Evolutionary conservation across 2,329 filamentous ascomycete species (phyloP).

Genomic region (Grosmannia huntii): DNA sequence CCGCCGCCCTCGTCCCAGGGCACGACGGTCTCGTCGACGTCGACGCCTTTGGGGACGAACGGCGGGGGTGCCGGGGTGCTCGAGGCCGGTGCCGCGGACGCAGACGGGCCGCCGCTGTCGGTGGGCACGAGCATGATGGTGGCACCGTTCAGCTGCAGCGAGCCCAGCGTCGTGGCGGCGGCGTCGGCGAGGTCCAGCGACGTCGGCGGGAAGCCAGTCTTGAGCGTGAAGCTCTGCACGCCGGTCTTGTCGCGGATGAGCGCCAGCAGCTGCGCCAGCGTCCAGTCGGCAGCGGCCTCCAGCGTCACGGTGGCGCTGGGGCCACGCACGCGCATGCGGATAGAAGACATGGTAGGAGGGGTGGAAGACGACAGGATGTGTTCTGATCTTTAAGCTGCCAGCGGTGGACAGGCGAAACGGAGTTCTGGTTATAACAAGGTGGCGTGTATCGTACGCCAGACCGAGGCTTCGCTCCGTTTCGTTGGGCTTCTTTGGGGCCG

Average conservation of each 20-base stretch:
- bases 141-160: slow-evolving; percentile 36
- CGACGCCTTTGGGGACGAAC: slow-evolving; percentile 21
- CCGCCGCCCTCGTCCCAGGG: slow-evolving; percentile 37
- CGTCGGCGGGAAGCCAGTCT: slow-evolving; percentile 73
- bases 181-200: slow-evolving; percentile 47
- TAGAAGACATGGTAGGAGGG: slow-evolving; percentile 5
- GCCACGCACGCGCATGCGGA: slow-evolving; percentile 64
- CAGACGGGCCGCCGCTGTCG: slow-evolving; percentile 5
- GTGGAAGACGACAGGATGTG: neutral
- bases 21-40: slow-evolving; percentile 30
- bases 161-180: slow-evolving; percentile 23
- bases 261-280: slow-evolving; percentile 45
- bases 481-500: neutral
- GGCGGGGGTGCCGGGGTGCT: slow-evolving; percentile 11
- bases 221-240: slow-evolving; percentile 57
- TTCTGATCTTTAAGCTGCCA: no score
- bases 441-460: neutral
- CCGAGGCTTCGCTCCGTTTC: neutral
- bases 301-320: slow-evolving; percentile 62
- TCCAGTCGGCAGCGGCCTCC: slow-evolving; percentile 54
- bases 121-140: slow-evolving; percentile 35
- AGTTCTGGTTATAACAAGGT: neutral
- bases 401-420: neutral
- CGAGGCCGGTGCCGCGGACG: slow-evolving; percentile 1
- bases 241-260: slow-evolving; percentile 52